Evolutionary conservation across 1,284 basidiomycete genomes (phyloP), one percentile per base, ranked within the genome.

Genomic region (Porphyrellus sp.): DNA sequence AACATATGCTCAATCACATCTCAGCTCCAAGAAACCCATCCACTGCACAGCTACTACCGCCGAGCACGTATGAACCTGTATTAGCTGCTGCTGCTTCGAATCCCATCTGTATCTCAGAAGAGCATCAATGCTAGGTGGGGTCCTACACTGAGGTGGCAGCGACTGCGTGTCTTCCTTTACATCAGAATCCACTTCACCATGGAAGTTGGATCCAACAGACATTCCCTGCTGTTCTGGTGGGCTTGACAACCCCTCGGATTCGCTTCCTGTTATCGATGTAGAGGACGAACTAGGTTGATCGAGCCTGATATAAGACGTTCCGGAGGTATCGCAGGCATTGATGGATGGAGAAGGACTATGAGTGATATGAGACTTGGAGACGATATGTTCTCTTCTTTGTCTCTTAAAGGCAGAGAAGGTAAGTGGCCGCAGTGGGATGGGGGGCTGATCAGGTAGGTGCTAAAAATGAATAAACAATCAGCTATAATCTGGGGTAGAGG

Each of bases 1-100:
- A 72, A 56, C 70, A 74, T 72, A 63, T 62, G 64, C 68, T 5
- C 15, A 8, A 2, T 2, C n/a, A 2, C 15, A 9, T 4, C 16
- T 3, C 13, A 1, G 5, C 1, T 6, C 5, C 42, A 2, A 8
- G 7, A 34, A 25, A 8, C 45, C 46, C 41, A 46, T 42, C 53
- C 3, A 34, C 23, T 8, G 59, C 66, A 43, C 33, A 55, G 59
- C 59, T 8, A 55, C 61, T 48, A 54, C 60, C 11, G 50, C 72
- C 18, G 69, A 70, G 34, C 70, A 71, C 49, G n/a, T n/a, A n/a
- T n/a, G 30, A 13, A 61, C 1, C 31, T 3, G 53, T 5, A 50
- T 33, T 7, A 63, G 13, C 8, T 33, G 4, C 1, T 46, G 37
- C 8, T 5, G 44, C 21, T 18, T 44, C 4, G 23, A 11, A 15